These are phyloP conservation scores for Penicillium sp. DNA, from an alignment of 2,329 filamentous ascomycete genomes.

Conservation along the genomic window DNA sequence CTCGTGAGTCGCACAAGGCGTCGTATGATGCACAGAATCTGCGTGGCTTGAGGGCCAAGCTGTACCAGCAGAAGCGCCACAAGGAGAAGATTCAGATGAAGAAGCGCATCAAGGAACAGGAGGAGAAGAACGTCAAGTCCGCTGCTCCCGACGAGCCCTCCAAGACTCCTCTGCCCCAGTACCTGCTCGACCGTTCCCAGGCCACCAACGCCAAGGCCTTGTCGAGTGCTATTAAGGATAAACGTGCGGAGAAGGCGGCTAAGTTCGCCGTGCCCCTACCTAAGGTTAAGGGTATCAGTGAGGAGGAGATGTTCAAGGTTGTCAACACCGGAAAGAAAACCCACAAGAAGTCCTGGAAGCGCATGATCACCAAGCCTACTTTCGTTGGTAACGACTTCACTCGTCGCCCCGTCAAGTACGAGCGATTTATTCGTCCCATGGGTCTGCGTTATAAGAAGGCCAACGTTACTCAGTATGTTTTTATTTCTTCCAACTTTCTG, in stretches of 20 bases:
- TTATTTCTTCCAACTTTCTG: slow-evolving; percentile 6
- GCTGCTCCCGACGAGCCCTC: slow-evolving; percentile 69
- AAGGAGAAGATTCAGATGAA: slow-evolving; percentile 98
- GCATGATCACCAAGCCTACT: slow-evolving; percentile 70
- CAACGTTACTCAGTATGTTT: slow-evolving; percentile 53
- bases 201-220: slow-evolving; percentile 67
- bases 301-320: slow-evolving; percentile 98
- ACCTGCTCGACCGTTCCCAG: slow-evolving; percentile 80
- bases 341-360: slow-evolving; percentile 67
- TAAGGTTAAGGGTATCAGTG: slow-evolving; percentile 86
- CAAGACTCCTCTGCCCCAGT: slow-evolving; percentile 75
- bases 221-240: slow-evolving; percentile 87
- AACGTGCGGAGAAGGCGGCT: slow-evolving; percentile 86
- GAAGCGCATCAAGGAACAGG: slow-evolving; percentile 89
- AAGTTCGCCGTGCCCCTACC: slow-evolving; percentile 88
- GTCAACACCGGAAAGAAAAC: slow-evolving; percentile 95
- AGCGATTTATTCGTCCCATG: slow-evolving; percentile 69
- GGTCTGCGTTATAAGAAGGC: slow-evolving; percentile 75
- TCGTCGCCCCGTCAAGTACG: slow-evolving; percentile 72
- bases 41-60: slow-evolving; percentile 83
- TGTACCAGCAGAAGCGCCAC: slow-evolving; percentile 87
- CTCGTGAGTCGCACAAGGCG: slow-evolving; percentile 81
- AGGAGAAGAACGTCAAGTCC: slow-evolving; percentile 93
- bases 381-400: slow-evolving; percentile 93
- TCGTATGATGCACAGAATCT: slow-evolving; percentile 91